Evolutionary conservation across 2,329 filamentous ascomycete species (phyloP), one percentile per base, ranked within the genome.

Genomic region (Ophiostoma himal-ulmi): DNA sequence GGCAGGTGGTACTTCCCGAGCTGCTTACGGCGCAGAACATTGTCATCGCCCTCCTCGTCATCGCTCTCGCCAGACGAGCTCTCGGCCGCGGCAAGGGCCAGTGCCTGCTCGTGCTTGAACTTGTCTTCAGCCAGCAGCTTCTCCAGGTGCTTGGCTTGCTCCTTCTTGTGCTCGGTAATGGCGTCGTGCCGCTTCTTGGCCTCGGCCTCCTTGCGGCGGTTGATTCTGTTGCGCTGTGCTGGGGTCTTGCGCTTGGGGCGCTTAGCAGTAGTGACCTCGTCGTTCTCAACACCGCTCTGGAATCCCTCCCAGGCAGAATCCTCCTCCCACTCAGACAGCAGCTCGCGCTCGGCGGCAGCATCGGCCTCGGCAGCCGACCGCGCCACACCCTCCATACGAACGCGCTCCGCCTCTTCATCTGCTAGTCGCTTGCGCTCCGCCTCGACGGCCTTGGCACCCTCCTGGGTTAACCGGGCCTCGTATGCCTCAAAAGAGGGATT

Each of bases 251-350:
- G 86, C 79, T 92, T 86, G 2, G 92, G 90, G 72, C 89, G 85
- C 82, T 96, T 97, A 72, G 86, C 86, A 76, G 87, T 89, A 77
- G 62, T 22, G 13, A 14, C 71, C 13, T 41, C 69, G 7, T 70
- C 82, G 73, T 92, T 90, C 75, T 93, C 90, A 11, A 85, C 87
- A 70, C 92, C 93, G 77, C 92, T 97, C 81, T 97, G 90, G 74
- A 93, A 88, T 0, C 91, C 91, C 79, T 94, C 94, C 93, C 93
- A 97, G 17, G 92, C 93, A 66, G 91, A 95, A 77, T 97, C 94
- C 75, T 94, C 91, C 72, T 96, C 93, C 83, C 88, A 94, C 78
- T 88, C 88, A 0, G 87, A 89, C 71, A 90, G 76, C 68, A 89
- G 85, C 3, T 85, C 86, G 67, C 85, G 87, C 73, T 87, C 85